A percentile compares a stretch with the other conserved stretches of the same genome.
phyloP scores from a whole-genome alignment of 768 basidiomycete genomes.

The Pulveroboletus sp. region DNA sequence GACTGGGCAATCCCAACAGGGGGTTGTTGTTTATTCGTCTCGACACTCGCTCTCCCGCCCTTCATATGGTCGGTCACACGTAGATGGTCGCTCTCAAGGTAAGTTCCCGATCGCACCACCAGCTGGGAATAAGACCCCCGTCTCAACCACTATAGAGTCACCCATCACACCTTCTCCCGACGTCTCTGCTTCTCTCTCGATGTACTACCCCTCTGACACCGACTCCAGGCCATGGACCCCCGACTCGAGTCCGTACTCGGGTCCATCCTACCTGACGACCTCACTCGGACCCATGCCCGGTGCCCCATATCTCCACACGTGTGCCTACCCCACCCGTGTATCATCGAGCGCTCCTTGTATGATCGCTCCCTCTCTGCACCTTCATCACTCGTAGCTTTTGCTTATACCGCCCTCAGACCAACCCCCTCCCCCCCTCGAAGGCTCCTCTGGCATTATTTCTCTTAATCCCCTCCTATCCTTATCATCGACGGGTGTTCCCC shows the following conservation, averaged over 20 bases:
- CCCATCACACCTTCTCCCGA: constrained; percentile 11
- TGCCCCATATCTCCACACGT: constrained; percentile 25
- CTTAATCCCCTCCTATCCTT: constrained; percentile 22
- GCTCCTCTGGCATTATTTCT: constrained; percentile 15
- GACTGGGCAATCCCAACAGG: constrained; percentile 16
- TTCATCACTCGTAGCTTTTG: not conserved
- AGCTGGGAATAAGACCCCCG: constrained; percentile 26
- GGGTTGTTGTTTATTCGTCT: constrained; percentile 9
- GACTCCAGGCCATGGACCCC: constrained; percentile 22
- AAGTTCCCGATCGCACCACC: constrained; percentile 18
- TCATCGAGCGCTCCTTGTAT: constrained; percentile 18
- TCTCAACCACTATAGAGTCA: constrained; percentile 15
- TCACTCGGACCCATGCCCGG: constrained; percentile 21
- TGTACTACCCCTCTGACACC: constrained; percentile 18
- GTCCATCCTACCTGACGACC: constrained; percentile 8
- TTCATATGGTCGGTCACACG: constrained; percentile 13
- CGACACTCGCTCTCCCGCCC: constrained; percentile 28
- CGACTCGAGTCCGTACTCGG: constrained; percentile 1
- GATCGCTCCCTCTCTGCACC: not conserved
- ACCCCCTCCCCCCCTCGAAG: constrained; percentile 2
- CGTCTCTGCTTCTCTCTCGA: constrained; percentile 9
- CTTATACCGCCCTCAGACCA: constrained; percentile 13
- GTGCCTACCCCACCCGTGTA: constrained; percentile 27
- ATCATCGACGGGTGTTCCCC: constrained; percentile 15
- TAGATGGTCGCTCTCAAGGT: constrained; percentile 3